Conservation (phyloP, 2,329 filamentous ascomycete species). For the Paraphaeosphaeria sporulosa region DNA sequence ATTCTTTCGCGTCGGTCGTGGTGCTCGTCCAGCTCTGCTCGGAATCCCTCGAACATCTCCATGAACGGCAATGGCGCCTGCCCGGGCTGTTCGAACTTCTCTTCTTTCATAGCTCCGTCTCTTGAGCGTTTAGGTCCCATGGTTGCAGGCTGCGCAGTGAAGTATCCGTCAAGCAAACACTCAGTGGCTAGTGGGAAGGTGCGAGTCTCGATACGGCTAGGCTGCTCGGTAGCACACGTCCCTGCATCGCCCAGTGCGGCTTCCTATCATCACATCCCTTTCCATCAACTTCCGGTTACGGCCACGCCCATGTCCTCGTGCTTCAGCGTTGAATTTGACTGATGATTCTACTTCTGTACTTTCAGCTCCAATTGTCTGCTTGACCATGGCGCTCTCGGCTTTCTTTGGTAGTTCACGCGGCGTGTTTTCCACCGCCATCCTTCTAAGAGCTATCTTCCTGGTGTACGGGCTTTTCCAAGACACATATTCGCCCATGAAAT, state of each 20-base stretch:
- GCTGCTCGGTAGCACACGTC: not conserved
- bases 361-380: not conserved
- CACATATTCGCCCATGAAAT: slow-evolving; percentile 88
- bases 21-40: slow-evolving; percentile 89
- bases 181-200: slow-evolving; percentile 25
- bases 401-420: slow-evolving; percentile 44
- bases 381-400: slow-evolving; percentile 35
- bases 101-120: slow-evolving; percentile 46
- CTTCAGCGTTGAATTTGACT: not conserved
- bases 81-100: slow-evolving; percentile 32
- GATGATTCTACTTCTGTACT: not conserved
- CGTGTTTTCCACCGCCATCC: slow-evolving; percentile 56
- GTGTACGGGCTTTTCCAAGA: slow-evolving; percentile 94
- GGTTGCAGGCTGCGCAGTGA: slow-evolving; percentile 18
- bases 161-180: slow-evolving; percentile 32
- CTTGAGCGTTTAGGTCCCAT: slow-evolving; percentile 46
- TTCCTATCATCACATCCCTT: not conserved
- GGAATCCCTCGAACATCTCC: slow-evolving; percentile 84
- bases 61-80: slow-evolving; percentile 55
- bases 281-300: not conserved
- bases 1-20: slow-evolving; percentile 90
- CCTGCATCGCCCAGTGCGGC: not conserved
- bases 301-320: not conserved
- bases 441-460: slow-evolving; percentile 76
- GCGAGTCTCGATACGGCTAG: slow-evolving; percentile 30